Conservation (phyloP, 2,329 filamentous ascomycete species). For the Lasiodiplodia citricola region DNA sequence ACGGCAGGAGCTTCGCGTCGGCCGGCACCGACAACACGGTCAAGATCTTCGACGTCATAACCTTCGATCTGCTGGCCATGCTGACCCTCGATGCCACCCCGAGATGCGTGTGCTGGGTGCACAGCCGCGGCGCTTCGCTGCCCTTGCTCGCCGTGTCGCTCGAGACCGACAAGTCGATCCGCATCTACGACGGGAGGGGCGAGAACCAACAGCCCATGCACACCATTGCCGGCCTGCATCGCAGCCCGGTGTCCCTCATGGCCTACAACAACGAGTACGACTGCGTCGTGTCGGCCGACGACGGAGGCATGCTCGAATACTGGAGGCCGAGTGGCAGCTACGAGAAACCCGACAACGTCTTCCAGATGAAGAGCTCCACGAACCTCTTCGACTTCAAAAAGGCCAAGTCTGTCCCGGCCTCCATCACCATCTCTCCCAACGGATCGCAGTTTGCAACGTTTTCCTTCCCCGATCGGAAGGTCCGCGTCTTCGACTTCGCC, state of each 20-base stretch:
- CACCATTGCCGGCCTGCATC: constrained; percentile 78
- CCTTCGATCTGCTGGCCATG: constrained; percentile 71
- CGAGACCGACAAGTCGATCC: constrained; percentile 72
- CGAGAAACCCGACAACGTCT: constrained; percentile 91
- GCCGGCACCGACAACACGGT: constrained; percentile 78
- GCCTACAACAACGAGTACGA: constrained; percentile 87
- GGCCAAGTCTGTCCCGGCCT: constrained; percentile 80
- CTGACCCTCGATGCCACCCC: constrained; percentile 77
- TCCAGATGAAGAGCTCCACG: constrained; percentile 90
- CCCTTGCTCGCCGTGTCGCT: constrained; percentile 86
- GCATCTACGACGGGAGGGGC: constrained; percentile 87
- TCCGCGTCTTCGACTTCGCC: constrained; percentile 91
- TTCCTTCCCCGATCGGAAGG: constrained; percentile 91
- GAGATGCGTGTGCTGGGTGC: constrained; percentile 88
- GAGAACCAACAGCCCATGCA: constrained; percentile 79
- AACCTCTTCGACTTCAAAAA: constrained; percentile 98
- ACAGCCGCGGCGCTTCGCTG: constrained; percentile 83
- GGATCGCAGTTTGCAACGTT: constrained; percentile 86
- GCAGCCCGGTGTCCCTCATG: constrained; percentile 81
- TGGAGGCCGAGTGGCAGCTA: constrained; percentile 83
- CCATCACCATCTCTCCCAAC: constrained; percentile 83
- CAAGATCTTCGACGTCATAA: constrained; percentile 80
- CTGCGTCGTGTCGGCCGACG: constrained; percentile 88
- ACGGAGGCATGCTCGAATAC: constrained; percentile 94
- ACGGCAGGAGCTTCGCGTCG: constrained; percentile 93